Evolutionary conservation across 768 basidiomycete genomes (phyloP).

Genomic region (Rossbeevera mucosa): DNA sequence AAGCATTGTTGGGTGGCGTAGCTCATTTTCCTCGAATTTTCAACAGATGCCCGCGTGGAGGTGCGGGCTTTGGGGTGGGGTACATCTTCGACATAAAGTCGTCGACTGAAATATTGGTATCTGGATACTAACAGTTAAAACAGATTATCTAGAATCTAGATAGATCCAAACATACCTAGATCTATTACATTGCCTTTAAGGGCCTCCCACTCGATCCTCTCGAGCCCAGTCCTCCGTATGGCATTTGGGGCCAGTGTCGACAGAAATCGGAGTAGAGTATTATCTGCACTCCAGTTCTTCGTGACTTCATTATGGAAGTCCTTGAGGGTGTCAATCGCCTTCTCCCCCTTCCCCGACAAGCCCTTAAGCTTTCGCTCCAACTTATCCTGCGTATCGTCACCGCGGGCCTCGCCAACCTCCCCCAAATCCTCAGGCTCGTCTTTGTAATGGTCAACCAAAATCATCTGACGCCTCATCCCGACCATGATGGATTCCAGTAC

Average conservation of each 20-base stretch:
- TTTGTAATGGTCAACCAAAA: too few relatives aligned
- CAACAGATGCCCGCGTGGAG: background rate
- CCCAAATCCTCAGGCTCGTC: too few relatives aligned
- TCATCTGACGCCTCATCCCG: too few relatives aligned
- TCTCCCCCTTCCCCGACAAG: background rate
- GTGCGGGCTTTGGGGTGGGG: background rate
- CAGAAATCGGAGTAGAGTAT: background rate
- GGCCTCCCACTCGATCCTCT: background rate
- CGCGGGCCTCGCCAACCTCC: too few relatives aligned
- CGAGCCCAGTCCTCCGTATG: background rate
- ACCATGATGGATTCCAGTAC: too few relatives aligned
- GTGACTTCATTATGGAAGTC: background rate
- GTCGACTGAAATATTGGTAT: background rate
- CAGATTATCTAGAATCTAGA: background rate
- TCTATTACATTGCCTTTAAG: background rate
- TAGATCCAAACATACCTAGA: background rate
- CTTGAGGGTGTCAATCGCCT: background rate
- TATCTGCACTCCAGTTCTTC: background rate
- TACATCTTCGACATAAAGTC: background rate
- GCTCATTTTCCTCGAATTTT: background rate
- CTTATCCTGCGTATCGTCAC: too few relatives aligned
- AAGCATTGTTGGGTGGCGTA: background rate
- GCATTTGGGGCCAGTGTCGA: too few relatives aligned
- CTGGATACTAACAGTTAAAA: background rate
- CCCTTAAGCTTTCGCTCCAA: too few relatives aligned